These are phyloP conservation scores for Boletus pseudopeckii DNA, from an alignment of 768 basidiomycete species.

Conservation along the genomic window DNA sequence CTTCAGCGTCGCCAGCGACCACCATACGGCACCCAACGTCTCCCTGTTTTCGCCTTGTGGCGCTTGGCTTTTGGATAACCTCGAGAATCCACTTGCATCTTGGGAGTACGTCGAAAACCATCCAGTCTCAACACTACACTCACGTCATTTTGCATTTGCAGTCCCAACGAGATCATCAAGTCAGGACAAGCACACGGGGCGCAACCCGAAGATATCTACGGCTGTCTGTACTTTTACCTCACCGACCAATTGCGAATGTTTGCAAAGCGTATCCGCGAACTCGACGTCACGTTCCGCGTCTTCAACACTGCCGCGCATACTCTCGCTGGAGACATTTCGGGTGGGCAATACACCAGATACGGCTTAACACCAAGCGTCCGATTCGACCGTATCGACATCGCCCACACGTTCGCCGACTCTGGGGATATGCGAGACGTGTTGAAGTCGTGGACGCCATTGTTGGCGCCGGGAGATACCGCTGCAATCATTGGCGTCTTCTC, in stretches of 20 bases:
- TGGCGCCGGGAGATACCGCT: conserved; percentile 29
- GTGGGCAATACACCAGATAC: conserved; percentile 14
- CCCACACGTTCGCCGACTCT: conserved; percentile 37
- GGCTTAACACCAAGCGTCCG: conserved; percentile 25
- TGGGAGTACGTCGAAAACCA: conserved; percentile 41
- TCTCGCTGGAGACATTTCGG: conserved; percentile 38
- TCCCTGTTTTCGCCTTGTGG: conserved; percentile 44
- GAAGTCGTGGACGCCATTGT: conserved; percentile 35
- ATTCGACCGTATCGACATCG: conserved; percentile 46
- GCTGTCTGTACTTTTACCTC: conserved; percentile 47
- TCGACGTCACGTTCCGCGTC: conserved; percentile 35
- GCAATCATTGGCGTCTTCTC: conserved; percentile 41
- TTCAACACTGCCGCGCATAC: conserved; percentile 34
- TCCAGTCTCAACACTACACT: neutral
- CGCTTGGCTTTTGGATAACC: conserved; percentile 37
- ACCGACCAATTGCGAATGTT: conserved; percentile 39
- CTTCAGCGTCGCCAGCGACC: conserved; percentile 36
- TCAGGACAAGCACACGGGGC: conserved; percentile 37
- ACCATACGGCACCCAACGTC: conserved; percentile 39
- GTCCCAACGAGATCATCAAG: conserved; percentile 37
- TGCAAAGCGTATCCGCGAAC: conserved; percentile 34
- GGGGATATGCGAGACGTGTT: conserved; percentile 31
- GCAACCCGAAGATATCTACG: conserved; percentile 40
- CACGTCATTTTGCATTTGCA: conserved; percentile 17
- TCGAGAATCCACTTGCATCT: conserved; percentile 41